Conservation (phyloP, 2,329 filamentous ascomycete species). For the Claviceps pusilla region DNA sequence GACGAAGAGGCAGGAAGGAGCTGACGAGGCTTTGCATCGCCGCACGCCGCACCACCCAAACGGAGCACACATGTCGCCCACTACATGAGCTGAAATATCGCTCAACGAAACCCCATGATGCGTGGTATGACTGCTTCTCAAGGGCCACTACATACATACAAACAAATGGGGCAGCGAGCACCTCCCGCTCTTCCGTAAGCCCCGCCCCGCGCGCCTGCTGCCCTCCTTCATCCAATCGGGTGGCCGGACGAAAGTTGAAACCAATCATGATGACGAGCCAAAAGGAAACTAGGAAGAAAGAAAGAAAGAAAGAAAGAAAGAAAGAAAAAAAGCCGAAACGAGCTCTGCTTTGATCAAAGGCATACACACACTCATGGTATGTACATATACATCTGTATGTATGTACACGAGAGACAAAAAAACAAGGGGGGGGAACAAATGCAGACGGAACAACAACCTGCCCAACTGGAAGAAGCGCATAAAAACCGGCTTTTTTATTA, state of each 20-base stretch:
- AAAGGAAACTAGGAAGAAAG: too few species aligned
- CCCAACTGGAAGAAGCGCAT: not conserved
- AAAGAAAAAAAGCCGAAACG: not conserved
- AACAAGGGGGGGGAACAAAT: not conserved
- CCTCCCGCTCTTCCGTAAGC: not conserved
- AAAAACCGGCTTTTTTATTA: not conserved
- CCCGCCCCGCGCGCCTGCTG: not conserved
- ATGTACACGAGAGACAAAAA: not conserved
- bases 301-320: not conserved
- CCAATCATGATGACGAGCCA: not conserved
- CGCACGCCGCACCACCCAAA: not conserved
- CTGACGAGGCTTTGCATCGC: slow-evolving; percentile 4
- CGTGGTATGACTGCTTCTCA: not conserved
- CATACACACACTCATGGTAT: not conserved
- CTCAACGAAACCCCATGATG: not conserved
- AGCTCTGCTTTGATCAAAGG: too few species aligned
- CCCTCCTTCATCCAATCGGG: not conserved
- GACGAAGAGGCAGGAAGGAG: not conserved
- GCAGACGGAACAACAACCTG: not conserved
- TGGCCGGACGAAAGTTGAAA: not conserved
- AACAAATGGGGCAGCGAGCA: not conserved
- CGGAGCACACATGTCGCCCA: slow-evolving; percentile 1
- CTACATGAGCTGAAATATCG: slow-evolving; percentile 5
- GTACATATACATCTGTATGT: too few species aligned
- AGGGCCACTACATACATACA: too few species aligned